Base-by-base conservation (phyloP, 2,329 filamentous ascomycete species). In the Coniosporium tulheliwenetii region DNA sequence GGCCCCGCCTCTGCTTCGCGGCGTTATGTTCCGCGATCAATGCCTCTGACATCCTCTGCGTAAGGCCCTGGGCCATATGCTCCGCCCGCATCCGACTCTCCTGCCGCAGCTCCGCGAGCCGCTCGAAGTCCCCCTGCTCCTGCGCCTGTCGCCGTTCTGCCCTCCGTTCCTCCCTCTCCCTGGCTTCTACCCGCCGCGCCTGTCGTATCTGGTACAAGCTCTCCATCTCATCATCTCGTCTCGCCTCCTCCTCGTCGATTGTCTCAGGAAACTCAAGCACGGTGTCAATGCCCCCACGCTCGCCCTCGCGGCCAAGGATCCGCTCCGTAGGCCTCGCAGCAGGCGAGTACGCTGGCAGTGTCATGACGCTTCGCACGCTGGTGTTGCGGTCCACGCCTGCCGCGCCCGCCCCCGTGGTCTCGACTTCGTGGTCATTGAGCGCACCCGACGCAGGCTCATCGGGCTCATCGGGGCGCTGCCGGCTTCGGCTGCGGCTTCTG, bases 341-440 rank as follows among this genome's bases (percentile, higher is more conserved):
- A 12, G 71, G 73, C 2, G 81, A 79, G 58, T 98, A 98, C 0
- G 83, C 74, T 0, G 91, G 91, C 2, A 98, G 65, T 0, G 91
- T 96, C 73, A 95, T 91, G 42, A 96, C 78, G n/a, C 85, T 93
- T 41, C 89, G 79, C 37, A 96, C 71, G 8, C 85, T 93, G 1
- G 84, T 86, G 51, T 89, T 81, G 30, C 89, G 75, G 55, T 89
- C 83, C 10, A 94, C 75, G 3, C 62, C 65, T 16, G 48, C 52
- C 19, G 19, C 19, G 19, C 7, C 19, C 19, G 19, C 19, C 4
- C 19, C 19, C 19, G 19, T 26, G 19, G 19, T 26, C 19, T 26
- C 19, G 19, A 26, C 19, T 26, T 26, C 19, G 19, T 26, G 19
- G 19, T 26, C 19, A 26, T 26, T 26, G 19, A 26, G 19, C 7